These are phyloP conservation scores for Xylaria telfairii DNA, from an alignment of 495 filamentous ascomycete genomes.

Conservation along the genomic window DNA sequence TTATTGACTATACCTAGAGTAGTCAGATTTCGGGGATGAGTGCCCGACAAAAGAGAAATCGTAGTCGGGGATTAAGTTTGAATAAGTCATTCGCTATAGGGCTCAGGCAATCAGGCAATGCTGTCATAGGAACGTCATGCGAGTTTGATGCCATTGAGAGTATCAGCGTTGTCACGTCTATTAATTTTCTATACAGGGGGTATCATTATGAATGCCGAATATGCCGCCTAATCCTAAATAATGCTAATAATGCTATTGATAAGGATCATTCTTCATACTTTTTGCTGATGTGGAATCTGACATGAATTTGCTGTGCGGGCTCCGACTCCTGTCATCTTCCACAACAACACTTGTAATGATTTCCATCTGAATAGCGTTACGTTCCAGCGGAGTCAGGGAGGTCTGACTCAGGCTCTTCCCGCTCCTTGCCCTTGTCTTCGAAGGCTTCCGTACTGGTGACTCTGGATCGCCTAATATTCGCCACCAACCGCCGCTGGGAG, in stretches of 20 bases:
- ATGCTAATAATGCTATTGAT: not conserved
- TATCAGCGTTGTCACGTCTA: not conserved
- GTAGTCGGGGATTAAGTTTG: not conserved
- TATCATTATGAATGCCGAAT: not conserved
- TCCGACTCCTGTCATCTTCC: constrained; percentile 33
- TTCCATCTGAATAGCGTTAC: constrained; percentile 51
- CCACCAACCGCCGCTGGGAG: constrained; percentile 32
- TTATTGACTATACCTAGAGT: not conserved
- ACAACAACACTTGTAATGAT: constrained; percentile 49
- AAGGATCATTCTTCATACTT: constrained; percentile 12
- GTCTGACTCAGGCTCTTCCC: constrained; percentile 38
- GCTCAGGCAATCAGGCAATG: not conserved
- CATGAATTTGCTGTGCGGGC: not conserved
- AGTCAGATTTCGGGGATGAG: not conserved
- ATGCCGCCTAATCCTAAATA: not conserved
- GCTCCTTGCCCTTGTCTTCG: too few relatives aligned
- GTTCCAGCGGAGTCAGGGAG: constrained; percentile 36
- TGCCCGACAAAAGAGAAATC: not conserved
- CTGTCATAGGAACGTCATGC: not conserved
- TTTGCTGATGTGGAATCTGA: not conserved
- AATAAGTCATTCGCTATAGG: not conserved
- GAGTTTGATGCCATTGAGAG: not conserved
- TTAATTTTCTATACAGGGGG: constrained; percentile 11
- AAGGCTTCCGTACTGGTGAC: constrained; percentile 12
- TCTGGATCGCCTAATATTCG: constrained; percentile 23